Percentiles rank a stretch among this genome's conserved stretches.
phyloP scores from a whole-genome alignment of 805 yeast species.

The Candida boidinii region DNA sequence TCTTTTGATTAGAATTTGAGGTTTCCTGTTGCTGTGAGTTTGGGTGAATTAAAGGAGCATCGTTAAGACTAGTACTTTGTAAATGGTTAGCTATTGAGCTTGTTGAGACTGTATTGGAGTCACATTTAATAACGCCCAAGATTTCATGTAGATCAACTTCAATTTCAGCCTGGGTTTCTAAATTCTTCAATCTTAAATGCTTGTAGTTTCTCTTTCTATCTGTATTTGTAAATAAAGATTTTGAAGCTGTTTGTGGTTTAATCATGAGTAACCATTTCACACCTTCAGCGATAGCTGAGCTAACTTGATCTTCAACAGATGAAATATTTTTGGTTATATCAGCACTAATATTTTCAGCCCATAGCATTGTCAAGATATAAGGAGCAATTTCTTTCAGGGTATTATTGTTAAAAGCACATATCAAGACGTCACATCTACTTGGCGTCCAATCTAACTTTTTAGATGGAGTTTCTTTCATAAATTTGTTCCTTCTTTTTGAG shows the following conservation, averaged over 20 bases:
- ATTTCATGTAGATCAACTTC: conserved; percentile 73
- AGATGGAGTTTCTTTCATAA: conserved; percentile 22
- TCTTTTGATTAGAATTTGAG: conserved; percentile 36
- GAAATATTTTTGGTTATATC: conserved; percentile 46
- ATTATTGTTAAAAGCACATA: conserved; percentile 57
- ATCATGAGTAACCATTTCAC: conserved; percentile 71
- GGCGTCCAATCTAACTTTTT: conserved; percentile 34
- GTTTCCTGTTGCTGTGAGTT: neutral
- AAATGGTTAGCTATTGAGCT: no score
- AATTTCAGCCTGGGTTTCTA: conserved; percentile 49
- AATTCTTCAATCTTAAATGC: conserved; percentile 64
- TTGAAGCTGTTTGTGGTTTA: conserved; percentile 47
- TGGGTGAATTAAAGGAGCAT: no score
- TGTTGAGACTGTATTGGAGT: no score
- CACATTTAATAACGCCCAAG: conserved; percentile 29
- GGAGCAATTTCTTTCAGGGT: conserved; percentile 53
- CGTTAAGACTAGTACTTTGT: neutral
- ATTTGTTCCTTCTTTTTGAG: conserved; percentile 20
- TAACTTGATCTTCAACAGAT: conserved; percentile 54
- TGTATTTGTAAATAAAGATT: conserved; percentile 9
- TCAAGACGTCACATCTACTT: conserved; percentile 72
- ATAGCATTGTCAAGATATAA: conserved; percentile 52
- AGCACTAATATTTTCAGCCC: conserved; percentile 75
- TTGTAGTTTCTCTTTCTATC: conserved; percentile 48
- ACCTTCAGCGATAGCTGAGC: conserved; percentile 59